Conservation (phyloP, 2,329 filamentous ascomycete species). For the Sclerotinia minor region DNA sequence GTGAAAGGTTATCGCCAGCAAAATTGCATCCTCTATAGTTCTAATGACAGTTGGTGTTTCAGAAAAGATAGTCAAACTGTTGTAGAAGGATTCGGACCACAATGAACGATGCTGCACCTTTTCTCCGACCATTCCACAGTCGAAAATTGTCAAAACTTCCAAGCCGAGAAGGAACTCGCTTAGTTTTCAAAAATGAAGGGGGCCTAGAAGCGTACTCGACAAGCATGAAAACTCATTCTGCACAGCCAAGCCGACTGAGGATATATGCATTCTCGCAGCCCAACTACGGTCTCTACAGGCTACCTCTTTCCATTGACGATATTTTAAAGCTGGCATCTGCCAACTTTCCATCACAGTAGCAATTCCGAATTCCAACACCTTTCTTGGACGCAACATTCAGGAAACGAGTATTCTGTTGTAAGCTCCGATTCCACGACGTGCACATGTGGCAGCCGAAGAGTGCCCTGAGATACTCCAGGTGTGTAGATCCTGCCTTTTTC, state of each 20-base stretch:
- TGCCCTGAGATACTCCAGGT: background rate
- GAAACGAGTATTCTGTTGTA: background rate
- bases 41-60: slow-evolving; percentile 20
- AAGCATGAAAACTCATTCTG: background rate
- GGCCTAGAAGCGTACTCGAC: background rate
- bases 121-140: background rate
- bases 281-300: background rate
- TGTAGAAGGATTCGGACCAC: background rate
- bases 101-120: background rate
- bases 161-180: background rate
- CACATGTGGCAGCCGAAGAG: background rate
- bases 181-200: background rate
- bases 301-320: slow-evolving; percentile 8
- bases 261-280: background rate
- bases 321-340: slow-evolving; percentile 15
- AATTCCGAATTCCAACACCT: background rate
- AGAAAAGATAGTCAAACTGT: background rate
- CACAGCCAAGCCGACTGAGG: background rate
- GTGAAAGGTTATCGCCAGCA: slow-evolving; percentile 6
- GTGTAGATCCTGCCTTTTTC: background rate
- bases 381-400: background rate
- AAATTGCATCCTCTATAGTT: background rate
- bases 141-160: too few species aligned
- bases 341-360: background rate
- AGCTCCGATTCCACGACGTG: background rate